These are phyloP conservation scores for Vitis rupestris DNA, from an alignment of 164 flowering plant genomes.

Conservation along the genomic window DNA sequence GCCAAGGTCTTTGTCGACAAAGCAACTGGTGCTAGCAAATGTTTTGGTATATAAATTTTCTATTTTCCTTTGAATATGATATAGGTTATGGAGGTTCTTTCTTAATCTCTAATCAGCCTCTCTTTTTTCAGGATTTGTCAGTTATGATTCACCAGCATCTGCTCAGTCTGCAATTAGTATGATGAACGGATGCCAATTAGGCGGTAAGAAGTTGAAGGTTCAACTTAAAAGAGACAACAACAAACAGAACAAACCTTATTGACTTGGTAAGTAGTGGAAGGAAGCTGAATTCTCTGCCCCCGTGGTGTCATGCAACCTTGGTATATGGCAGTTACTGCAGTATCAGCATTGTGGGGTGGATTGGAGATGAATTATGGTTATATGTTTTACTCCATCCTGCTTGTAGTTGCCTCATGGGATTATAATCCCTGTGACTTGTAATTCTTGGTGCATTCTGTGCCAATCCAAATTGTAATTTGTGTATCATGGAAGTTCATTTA, in stretches of 20 bases:
- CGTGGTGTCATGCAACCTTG: slow-evolving; percentile 23
- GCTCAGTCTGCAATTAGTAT: slow-evolving; percentile 83
- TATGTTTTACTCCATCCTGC: slow-evolving; percentile 32
- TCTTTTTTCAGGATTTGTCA: slow-evolving; percentile 83
- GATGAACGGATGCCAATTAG: slow-evolving; percentile 93
- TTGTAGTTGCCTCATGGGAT: slow-evolving; percentile 35
- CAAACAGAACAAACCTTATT: slow-evolving; percentile 74
- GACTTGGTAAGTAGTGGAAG: slow-evolving; percentile 32
- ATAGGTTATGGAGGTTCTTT: not conserved
- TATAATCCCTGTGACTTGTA: slow-evolving; percentile 40
- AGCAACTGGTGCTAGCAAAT: slow-evolving; percentile 96
- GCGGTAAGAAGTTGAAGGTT: slow-evolving; percentile 97
- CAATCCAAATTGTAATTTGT: slow-evolving; percentile 52
- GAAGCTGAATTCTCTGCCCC: slow-evolving; percentile 29
- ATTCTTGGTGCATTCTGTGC: slow-evolving; percentile 48
- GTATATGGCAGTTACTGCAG: slow-evolving; percentile 22
- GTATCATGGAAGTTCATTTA: slow-evolving; percentile 60
- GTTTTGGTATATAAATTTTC: slow-evolving; percentile 65
- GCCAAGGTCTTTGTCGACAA: slow-evolving; percentile 98
- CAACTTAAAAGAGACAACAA: slow-evolving; percentile 98
- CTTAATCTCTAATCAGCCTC: not conserved
- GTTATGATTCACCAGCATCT: slow-evolving; percentile 82
- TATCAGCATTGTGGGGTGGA: slow-evolving; percentile 35
- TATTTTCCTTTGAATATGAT: slow-evolving; percentile 5
- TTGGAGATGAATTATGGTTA: slow-evolving; percentile 22